Evolutionary conservation across 2,329 filamentous ascomycete species (phyloP), one percentile per base, ranked within the genome.

Genomic region (Claviceps monticola): DNA sequence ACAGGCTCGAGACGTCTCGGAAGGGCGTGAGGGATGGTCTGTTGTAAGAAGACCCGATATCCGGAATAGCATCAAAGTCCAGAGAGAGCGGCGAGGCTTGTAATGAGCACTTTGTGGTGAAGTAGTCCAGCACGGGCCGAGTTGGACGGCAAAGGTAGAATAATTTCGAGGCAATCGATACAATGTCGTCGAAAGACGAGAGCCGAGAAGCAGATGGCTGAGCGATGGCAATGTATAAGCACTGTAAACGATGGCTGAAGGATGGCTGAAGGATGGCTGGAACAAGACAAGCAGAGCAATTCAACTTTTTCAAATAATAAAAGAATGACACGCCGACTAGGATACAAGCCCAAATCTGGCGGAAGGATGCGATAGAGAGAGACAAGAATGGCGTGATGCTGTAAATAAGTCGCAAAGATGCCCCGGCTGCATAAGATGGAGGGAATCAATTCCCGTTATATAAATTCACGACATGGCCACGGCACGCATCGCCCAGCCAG

Each of bases 291-390:
- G 21, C 11, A 13, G 44, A 34, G 44, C 26, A n/a, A 29, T 29
- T 45, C 4, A 23, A 43, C 8, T 23, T 43, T 45, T 26, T 13
- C 5, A 23, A n/a, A 44, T 26, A 14, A 11, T 52, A 54, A 48
- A 48, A 26, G 50, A 54, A 41, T 52, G 53, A 44, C 50, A 54
- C 46, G 53, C 50, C 51, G 34, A 52, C 47, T 41, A 14, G 8
- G 4, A 17, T 41, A 46, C 19, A 11, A 16, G 26, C 41, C 34
- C 13, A 38, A 19, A 47, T 50, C 50, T 38, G 48, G 34, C 53
- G 50, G 19, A 26, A 50, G 39, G 19, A 46, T 43, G 11, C 41
- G n/a, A 39, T 14, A 46, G 41, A 5, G 44, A 26, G 23, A 21
- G 41, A 23, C n/a, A 34, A 39, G 23, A 41, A 14, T n/a, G 38